Base-by-base conservation (phyloP, 148 eudicot species). In the Camellia japonica region DNA sequence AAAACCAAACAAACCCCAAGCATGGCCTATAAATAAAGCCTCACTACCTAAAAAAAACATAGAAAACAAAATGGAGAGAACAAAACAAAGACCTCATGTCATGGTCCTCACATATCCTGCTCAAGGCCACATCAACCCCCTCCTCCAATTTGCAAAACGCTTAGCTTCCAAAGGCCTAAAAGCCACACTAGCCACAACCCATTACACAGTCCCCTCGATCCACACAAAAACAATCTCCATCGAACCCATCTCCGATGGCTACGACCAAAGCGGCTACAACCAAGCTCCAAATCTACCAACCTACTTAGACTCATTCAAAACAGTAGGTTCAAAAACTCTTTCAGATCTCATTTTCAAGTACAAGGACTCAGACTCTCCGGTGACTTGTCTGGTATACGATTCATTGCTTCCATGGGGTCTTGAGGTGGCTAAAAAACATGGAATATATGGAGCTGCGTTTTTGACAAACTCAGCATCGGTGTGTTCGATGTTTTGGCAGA, bases 391-490 rank as follows among this genome's bases (percentile, higher is more conserved):
- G 0, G 74, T 70, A 4, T 70, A 70, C 8, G 55, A 70, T 56
- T 70, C 74, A 2, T 6, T 70, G 30, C 74, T 70, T 47, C 56
- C 56, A 2, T 70, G 74, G 74, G 74, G 52, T 70, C 38, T 47
- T 7, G 56, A 70, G 8, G 74, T 70, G 58, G 74, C 74, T 2
- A 72, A 7, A 14, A 6, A 52, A 10, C 30, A 20, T 2, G 75
- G 75, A 7, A 54, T 72, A 13, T 51, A 20, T 11, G 75, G 23
- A 4, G 75, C 61, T 54, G 60, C 23, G 75, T 51, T 72, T 44
- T 72, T 72, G 43, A 54, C 75, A 52, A 72, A 51, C 75, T 72
- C 75, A 3, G 75, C 75, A 23, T 72, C 60, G 20, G 75, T 72
- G 16, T 72, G 75, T 43, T 72, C 75, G 43, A 72, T 72, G 15